Percentiles rank a stretch among this genome's conserved stretches.
phyloP scores from a whole-genome alignment of 306 rosid genomes.

The Quercus cerris region DNA sequence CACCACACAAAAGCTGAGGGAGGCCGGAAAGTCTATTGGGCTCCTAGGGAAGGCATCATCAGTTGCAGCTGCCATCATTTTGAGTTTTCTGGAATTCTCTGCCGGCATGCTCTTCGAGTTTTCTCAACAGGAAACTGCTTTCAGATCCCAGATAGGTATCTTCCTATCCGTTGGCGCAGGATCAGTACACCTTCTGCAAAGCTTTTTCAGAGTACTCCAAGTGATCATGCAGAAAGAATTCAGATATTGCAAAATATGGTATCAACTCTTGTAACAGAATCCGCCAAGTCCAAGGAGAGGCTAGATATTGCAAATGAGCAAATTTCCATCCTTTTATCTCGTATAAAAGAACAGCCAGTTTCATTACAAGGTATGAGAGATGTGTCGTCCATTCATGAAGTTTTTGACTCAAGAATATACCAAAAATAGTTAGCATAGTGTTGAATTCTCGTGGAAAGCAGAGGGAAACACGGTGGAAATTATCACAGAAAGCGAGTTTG shows the following conservation, averaged over 20 bases:
- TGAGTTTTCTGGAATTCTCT: constrained; percentile 92
- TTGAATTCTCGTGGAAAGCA: constrained; percentile 9
- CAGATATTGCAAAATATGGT: constrained; percentile 73
- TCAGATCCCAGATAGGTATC: constrained; percentile 88
- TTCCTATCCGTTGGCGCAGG: constrained; percentile 92
- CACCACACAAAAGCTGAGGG: constrained; percentile 94
- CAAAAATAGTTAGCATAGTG: not conserved
- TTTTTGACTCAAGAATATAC: constrained; percentile 24
- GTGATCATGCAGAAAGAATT: constrained; percentile 66
- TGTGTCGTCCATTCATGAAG: constrained; percentile 50
- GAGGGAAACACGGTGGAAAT: constrained; percentile 8
- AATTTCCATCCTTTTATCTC: constrained; percentile 65
- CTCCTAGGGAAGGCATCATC: constrained; percentile 75
- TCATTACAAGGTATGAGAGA: constrained; percentile 62
- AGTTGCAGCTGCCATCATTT: constrained; percentile 94
- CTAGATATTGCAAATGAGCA: constrained; percentile 82
- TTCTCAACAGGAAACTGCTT: constrained; percentile 94
- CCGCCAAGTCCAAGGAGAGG: constrained; percentile 84
- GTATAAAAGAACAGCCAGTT: constrained; percentile 72
- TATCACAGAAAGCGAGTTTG: constrained; percentile 10
- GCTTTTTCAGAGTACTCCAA: constrained; percentile 50
- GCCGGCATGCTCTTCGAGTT: constrained; percentile 89
- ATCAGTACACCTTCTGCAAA: constrained; percentile 64
- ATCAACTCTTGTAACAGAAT: constrained; percentile 74
- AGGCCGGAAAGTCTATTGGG: constrained; percentile 83